Evolutionary conservation across 441 rosid genomes (phyloP), one percentile per base, ranked within the genome.

Genomic region (Adansonia madagascariensis): DNA sequence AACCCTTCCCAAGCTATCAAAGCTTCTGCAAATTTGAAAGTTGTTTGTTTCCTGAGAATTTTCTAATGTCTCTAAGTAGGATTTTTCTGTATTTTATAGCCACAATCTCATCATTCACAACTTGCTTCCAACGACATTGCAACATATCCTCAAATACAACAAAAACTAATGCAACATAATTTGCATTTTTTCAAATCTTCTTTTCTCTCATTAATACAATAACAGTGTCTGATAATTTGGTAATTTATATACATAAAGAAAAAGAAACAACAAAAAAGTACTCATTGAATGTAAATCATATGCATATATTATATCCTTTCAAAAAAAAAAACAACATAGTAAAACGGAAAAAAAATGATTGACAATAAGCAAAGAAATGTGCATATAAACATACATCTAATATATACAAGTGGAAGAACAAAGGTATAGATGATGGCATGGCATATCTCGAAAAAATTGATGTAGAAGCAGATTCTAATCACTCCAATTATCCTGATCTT

Each of bases 401-500:
- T 12, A 52, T 52, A 52, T 50, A 71, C 61, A n/a, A 71, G 61
- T 1, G 74, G 74, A 31, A 31, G 62, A 71, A 71, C 8, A 10
- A 31, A n/a, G 62, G 47, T 52, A 52, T n/a, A 52, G 62, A n/a
- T 53, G 47, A n/a, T 53, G 62, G 22, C 41, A 61, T 57, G 43
- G 67, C 53, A 50, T 53, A 52, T 52, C 60, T 24, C 55, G 24
- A 65, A 65, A 27, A 41, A 14, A 46, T 1, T 1, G 27, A 69
- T 69, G 64, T 55, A 12, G 60, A 57, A 60, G 8, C 12, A 35
- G 50, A 31, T 44, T 22, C 63, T 81, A 90, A 76, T 90, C 93
- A 46, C 90, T 89, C 94, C 93, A 89, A 73, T 85, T 85, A 82
- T 92, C 93, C 73, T 71, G 75, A 79, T 92, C 92, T 77, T 79